Conservation (phyloP, 768 basidiomycete genomes). For the Nidularia pulvinata region DNA sequence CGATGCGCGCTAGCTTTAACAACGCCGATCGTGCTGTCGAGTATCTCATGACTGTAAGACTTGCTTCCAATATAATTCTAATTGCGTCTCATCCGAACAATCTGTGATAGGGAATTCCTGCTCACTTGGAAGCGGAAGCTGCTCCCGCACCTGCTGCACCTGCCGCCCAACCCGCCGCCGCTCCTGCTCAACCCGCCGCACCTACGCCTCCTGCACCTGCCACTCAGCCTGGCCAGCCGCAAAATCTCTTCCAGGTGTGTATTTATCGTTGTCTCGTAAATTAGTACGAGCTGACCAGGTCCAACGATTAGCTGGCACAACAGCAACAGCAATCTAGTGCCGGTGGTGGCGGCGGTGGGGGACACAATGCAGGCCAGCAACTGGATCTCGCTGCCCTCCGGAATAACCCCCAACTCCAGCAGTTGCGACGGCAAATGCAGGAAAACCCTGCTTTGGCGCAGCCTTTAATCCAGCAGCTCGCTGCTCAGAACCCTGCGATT, state of each 20-base stretch:
- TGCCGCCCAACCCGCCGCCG: conserved; percentile 21
- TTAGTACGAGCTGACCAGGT: neutral
- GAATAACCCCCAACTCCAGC: conserved; percentile 64
- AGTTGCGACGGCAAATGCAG: conserved; percentile 69
- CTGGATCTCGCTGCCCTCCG: conserved; percentile 54
- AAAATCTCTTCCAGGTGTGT: conserved; percentile 86
- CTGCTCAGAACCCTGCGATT: conserved; percentile 70
- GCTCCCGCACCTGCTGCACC: conserved; percentile 27
- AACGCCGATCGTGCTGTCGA: conserved; percentile 99
- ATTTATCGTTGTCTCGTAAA: neutral
- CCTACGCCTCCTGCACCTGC: conserved; percentile 35
- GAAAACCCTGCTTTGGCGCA: conserved; percentile 83
- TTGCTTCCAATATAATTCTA: neutral
- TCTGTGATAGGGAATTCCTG: conserved; percentile 71
- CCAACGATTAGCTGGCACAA: conserved; percentile 58
- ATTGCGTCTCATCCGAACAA: conserved; percentile 6
- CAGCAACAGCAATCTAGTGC: conserved; percentile 58
- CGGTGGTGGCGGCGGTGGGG: conserved; percentile 24
- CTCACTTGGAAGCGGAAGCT: conserved; percentile 57
- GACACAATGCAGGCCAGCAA: conserved; percentile 26
- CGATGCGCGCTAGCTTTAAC: conserved; percentile 92
- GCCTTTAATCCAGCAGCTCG: conserved; percentile 83
- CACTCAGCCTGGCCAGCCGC: conserved; percentile 44
- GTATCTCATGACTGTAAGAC: conserved; percentile 87
- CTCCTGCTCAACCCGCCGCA: conserved; percentile 31